These are phyloP conservation scores for Citrus cavaleriei DNA, from an alignment of 345 rosid genomes.

Conservation along the genomic window DNA sequence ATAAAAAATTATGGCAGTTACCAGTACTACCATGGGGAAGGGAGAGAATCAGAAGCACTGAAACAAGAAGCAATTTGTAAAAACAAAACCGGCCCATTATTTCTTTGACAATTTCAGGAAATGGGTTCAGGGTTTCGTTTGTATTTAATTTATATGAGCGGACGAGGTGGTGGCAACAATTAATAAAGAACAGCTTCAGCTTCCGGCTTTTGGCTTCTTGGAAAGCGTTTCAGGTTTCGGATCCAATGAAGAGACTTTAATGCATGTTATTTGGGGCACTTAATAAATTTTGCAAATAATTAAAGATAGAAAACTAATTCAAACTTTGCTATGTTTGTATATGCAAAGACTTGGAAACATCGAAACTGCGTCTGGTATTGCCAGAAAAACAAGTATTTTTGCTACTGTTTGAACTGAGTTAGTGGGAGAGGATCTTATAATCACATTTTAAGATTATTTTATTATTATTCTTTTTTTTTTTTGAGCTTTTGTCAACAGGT, in stretches of 20 bases:
- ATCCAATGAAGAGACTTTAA: slow-evolving; percentile 22
- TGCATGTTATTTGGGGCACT: background rate
- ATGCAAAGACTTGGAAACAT: background rate
- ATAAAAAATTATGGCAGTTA: background rate
- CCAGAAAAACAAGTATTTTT: background rate
- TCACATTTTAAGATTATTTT: background rate
- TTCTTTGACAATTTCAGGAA: slow-evolving; percentile 20
- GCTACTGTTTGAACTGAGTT: background rate
- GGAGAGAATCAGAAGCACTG: slow-evolving; percentile 33
- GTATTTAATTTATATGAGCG: background rate
- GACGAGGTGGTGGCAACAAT: background rate
- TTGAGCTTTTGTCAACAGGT: background rate
- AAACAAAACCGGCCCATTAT: slow-evolving; percentile 34
- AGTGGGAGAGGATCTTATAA: background rate
- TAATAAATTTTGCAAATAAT: background rate
- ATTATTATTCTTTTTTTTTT: background rate
- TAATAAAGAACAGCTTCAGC: background rate
- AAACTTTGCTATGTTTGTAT: background rate
- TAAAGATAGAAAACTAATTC: background rate
- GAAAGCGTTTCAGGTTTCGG: slow-evolving; percentile 26
- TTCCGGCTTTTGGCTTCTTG: slow-evolving; percentile 12
- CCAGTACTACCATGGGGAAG: slow-evolving; percentile 38
- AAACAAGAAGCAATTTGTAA: slow-evolving; percentile 21
- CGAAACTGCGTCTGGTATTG: background rate
- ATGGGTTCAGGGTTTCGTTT: slow-evolving; percentile 27